Evolutionary conservation across 352 stramenopile species (phyloP).

Genomic region (Pythium sp.): DNA sequence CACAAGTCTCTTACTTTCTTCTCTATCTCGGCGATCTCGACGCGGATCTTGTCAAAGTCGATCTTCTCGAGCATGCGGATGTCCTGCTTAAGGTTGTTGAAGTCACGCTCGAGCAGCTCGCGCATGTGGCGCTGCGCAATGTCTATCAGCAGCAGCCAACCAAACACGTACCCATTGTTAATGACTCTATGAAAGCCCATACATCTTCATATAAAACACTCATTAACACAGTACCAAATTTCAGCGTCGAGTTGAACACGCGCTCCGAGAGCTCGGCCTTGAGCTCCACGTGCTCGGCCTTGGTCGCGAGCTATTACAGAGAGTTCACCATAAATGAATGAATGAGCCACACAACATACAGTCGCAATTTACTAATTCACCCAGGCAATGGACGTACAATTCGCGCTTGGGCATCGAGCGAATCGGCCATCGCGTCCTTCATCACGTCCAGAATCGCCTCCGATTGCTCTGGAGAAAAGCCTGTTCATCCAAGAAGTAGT

Average conservation of each 20-base stretch:
- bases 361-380: neutral
- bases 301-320: conserved; percentile 64
- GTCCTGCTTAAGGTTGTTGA: conserved; percentile 89
- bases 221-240: conserved; percentile 58
- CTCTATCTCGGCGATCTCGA: conserved; percentile 85
- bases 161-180: neutral
- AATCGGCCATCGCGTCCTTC: conserved; percentile 80
- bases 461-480: conserved; percentile 61
- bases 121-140: conserved; percentile 88
- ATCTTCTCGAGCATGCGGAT: conserved; percentile 90
- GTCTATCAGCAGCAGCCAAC: conserved; percentile 30
- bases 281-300: conserved; percentile 84
- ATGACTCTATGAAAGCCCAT: neutral
- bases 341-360: neutral
- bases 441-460: conserved; percentile 83
- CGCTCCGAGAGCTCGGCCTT: conserved; percentile 84
- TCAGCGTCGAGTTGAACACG: conserved; percentile 88
- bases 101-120: conserved; percentile 85
- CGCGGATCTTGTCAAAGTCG: conserved; percentile 88
- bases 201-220: neutral
- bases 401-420: conserved; percentile 62
- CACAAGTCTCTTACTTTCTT: conserved; percentile 44
- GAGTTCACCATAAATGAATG: neutral
- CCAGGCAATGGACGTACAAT: conserved; percentile 38
- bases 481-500: conserved; percentile 26